These are phyloP conservation scores for Colletotrichum brevisporum DNA, from an alignment of 2,329 filamentous ascomycete genomes.

Conservation along the genomic window DNA sequence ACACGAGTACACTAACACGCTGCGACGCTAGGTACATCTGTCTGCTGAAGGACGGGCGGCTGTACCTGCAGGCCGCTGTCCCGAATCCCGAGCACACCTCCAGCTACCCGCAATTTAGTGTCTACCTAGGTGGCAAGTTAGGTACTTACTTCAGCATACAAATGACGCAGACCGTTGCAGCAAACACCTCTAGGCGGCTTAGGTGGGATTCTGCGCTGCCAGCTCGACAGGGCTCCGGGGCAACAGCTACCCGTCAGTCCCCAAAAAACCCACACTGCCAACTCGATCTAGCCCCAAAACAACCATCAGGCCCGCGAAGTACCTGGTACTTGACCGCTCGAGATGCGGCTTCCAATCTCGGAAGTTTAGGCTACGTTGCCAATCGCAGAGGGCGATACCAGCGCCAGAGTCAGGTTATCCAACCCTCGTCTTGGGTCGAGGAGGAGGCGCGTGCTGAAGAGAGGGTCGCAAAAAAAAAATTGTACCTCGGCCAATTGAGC, in stretches of 20 bases:
- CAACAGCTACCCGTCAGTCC: conserved; percentile 21
- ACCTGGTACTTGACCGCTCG: conserved; percentile 30
- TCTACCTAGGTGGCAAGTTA: background rate
- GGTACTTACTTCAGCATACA: background rate
- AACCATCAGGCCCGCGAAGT: conserved; percentile 30
- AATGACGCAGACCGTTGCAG: conserved; percentile 27
- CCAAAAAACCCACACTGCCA: conserved; percentile 38
- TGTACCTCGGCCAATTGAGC: conserved; percentile 39
- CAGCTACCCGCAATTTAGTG: background rate
- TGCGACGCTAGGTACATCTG: background rate
- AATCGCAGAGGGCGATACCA: conserved; percentile 15
- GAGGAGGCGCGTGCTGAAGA: conserved; percentile 10
- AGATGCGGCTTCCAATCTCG: conserved; percentile 39
- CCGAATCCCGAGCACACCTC: too few relatives aligned
- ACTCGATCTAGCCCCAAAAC: conserved; percentile 39
- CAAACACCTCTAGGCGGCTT: background rate
- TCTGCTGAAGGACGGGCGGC: conserved; percentile 4
- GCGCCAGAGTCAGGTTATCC: conserved; percentile 15
- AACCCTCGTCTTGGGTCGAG: background rate
- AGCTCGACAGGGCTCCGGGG: conserved; percentile 26
- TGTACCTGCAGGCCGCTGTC: background rate
- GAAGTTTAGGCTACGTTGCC: conserved; percentile 39
- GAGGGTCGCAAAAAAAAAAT: conserved; percentile 29
- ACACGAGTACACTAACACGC: too few relatives aligned
- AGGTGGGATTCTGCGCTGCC: conserved; percentile 1